phyloP scores from a whole-genome alignment of 2,329 filamentous ascomycete species.

The Ascocoryne sarcoides region DNA sequence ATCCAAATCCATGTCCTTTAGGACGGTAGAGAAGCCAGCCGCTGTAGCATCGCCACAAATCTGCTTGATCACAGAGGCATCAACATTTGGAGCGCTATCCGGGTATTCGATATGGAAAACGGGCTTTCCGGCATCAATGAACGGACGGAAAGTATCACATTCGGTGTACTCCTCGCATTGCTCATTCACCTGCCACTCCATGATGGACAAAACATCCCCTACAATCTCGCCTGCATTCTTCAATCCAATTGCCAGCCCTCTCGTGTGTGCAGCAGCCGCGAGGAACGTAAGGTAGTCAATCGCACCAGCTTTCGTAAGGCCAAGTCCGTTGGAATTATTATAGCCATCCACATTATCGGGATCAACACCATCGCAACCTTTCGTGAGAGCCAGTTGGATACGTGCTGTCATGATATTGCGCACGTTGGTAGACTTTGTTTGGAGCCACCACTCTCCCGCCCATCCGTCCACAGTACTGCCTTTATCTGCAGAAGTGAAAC shows the following conservation, averaged over 20 bases:
- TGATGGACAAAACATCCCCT: conserved; percentile 35
- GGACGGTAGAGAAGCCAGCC: conserved; percentile 14
- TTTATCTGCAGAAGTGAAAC: conserved; percentile 47
- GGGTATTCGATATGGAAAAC: conserved; percentile 71
- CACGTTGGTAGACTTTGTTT: conserved; percentile 48
- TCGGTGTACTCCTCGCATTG: conserved; percentile 55
- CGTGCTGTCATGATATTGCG: conserved; percentile 54
- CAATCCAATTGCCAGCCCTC: conserved; percentile 53
- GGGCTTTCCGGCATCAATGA: conserved; percentile 53
- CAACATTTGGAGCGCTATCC: conserved; percentile 21
- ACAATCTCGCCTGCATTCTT: conserved; percentile 63
- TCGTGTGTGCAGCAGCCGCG: conserved; percentile 41
- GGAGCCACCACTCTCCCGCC: conserved; percentile 59
- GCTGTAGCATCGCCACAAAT: conserved; percentile 4
- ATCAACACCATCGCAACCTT: conserved; percentile 61
- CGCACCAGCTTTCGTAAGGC: conserved; percentile 46
- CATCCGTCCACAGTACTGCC: conserved; percentile 54
- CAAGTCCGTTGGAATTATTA: conserved; percentile 54
- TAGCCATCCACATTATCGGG: conserved; percentile 65
- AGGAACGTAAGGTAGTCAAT: conserved; percentile 54
- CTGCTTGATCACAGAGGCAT: conserved; percentile 1
- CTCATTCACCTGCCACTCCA: conserved; percentile 63
- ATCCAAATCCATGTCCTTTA: conserved; percentile 13
- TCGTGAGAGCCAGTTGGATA: conserved; percentile 48
- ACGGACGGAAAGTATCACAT: conserved; percentile 48